Evolutionary conservation across 495 filamentous ascomycete genomes (phyloP).

Genomic region (Trypethelium eluteriae): DNA sequence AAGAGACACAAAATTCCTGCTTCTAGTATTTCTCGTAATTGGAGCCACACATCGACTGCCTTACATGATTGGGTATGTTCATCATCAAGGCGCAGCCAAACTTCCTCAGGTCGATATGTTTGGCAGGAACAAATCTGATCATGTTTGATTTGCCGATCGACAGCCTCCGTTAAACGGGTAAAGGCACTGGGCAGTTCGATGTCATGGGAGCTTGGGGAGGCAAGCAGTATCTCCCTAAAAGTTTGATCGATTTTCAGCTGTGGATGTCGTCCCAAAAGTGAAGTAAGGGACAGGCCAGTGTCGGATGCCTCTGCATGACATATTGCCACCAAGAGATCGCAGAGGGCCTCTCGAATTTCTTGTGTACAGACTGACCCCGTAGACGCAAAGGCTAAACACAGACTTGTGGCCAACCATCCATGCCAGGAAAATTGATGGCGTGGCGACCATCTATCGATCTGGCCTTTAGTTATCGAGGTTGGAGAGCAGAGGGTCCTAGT

Average conservation of each 20-base stretch:
- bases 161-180: too few relatives aligned
- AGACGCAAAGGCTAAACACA: background rate
- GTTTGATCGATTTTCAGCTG: background rate
- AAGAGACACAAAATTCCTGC: background rate
- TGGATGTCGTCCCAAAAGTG: background rate
- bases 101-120: background rate
- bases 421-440: background rate
- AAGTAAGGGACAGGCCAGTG: background rate
- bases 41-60: background rate
- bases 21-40: background rate
- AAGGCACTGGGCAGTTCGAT: too few relatives aligned
- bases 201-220: too few relatives aligned
- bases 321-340: background rate
- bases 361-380: background rate
- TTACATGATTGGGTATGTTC: background rate
- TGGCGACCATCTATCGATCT: too few relatives aligned
- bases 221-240: background rate
- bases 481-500: background rate
- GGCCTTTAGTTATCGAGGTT: background rate
- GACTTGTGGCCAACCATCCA: background rate
- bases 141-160: background rate
- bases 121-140: background rate
- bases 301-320: background rate
- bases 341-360: background rate
- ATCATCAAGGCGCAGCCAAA: background rate